phyloP scores from a whole-genome alignment of 805 yeast genomes.

The Blastobotrys muscicola region DNA sequence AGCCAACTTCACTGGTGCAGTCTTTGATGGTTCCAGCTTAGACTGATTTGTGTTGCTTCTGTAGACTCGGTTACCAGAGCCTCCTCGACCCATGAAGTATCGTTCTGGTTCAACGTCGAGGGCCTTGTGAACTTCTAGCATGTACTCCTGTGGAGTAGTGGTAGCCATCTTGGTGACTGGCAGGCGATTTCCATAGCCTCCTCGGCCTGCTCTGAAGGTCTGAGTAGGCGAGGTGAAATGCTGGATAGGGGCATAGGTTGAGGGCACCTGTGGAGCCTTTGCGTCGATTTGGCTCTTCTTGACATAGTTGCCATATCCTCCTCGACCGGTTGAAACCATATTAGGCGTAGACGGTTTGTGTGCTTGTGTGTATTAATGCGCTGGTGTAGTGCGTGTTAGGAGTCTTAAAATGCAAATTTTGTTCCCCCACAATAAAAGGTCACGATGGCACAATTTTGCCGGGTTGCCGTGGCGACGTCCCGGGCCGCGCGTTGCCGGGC shows the following conservation, averaged over 20 bases:
- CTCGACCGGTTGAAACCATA: conserved; percentile 27
- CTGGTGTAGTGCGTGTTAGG: not conserved
- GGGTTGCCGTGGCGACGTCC: no score
- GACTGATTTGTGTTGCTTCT: not conserved
- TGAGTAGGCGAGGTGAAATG: conserved; percentile 26
- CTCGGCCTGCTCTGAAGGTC: conserved; percentile 29
- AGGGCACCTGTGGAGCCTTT: conserved; percentile 12
- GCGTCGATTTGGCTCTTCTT: conserved; percentile 3
- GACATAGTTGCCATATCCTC: conserved; percentile 25
- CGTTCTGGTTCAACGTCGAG: conserved; percentile 23
- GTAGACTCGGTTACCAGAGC: conserved; percentile 26
- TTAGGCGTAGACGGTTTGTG: no score
- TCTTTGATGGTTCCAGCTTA: conserved; percentile 1
- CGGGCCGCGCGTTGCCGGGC: no score
- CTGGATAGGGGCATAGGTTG: conserved; percentile 29
- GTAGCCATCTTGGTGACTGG: conserved; percentile 22
- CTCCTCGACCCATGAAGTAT: conserved; percentile 31
- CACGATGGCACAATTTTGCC: not conserved
- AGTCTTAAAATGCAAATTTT: not conserved
- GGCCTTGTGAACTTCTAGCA: conserved; percentile 26
- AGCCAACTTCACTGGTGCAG: not conserved
- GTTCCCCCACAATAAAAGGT: not conserved
- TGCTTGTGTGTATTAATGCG: not conserved
- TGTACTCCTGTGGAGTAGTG: conserved; percentile 26
- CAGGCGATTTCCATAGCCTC: conserved; percentile 31